Evolutionary conservation across 768 basidiomycete species (phyloP).

Genomic region (Boletellus ananas): DNA sequence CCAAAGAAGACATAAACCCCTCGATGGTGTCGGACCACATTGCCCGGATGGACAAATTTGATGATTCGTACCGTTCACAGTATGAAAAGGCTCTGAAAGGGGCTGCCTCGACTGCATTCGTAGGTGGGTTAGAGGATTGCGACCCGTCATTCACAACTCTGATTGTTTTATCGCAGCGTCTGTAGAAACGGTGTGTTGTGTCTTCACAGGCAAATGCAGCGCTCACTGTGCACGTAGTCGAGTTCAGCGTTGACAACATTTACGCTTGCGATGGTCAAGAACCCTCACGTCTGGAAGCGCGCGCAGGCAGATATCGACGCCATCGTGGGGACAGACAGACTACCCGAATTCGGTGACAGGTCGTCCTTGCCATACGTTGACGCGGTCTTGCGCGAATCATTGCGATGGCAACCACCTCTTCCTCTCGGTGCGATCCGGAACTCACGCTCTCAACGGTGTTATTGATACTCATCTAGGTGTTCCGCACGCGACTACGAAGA

Average conservation of each 20-base stretch:
- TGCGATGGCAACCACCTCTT: conserved; percentile 4
- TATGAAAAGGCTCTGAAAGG: conserved; percentile 18
- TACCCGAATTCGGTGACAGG: conserved; percentile 7
- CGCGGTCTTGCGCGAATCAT: neutral
- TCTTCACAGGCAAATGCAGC: neutral
- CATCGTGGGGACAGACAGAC: neutral
- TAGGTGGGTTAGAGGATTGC: conserved; percentile 6
- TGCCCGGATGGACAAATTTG: conserved; percentile 10
- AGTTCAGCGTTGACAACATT: neutral
- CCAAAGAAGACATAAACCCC: neutral
- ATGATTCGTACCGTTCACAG: neutral
- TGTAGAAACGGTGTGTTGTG: conserved; percentile 12
- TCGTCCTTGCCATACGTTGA: conserved; percentile 2
- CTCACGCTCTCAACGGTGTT: neutral
- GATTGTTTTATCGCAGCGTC: conserved; percentile 1
- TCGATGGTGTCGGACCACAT: no score
- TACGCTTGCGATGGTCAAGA: conserved; percentile 8
- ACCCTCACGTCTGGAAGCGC: conserved; percentile 4
- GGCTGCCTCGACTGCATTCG: conserved; percentile 9
- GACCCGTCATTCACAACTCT: neutral
- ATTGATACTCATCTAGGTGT: neutral
- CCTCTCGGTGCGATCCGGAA: neutral
- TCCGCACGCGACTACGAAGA: neutral
- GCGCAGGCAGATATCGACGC: conserved; percentile 1
- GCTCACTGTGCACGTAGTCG: neutral